Evolutionary conservation across 169 alveolate genomes (phyloP).

Genomic region (Eimeria maxima): DNA sequence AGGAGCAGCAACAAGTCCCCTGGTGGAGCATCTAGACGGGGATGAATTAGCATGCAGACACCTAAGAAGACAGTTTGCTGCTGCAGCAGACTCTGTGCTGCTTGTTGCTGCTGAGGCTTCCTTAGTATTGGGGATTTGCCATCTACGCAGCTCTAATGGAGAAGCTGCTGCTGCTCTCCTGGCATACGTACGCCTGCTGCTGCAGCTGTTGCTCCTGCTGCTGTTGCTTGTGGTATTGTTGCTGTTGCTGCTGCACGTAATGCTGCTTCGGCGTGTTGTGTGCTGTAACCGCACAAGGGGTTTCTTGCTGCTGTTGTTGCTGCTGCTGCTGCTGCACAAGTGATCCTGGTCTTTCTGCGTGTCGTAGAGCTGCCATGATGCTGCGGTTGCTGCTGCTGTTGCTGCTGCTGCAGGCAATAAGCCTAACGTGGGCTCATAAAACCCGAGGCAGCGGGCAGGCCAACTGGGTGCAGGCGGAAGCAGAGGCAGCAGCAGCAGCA

Average conservation of each 20-base stretch:
- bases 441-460: not conserved
- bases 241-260: not conserved
- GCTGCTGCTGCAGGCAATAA: constrained; percentile 48
- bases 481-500: constrained; percentile 39
- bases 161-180: constrained; percentile 9
- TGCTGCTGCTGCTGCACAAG: constrained; percentile 2
- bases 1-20: not conserved
- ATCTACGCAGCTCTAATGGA: not conserved
- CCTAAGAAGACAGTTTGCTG: constrained; percentile 21
- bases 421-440: not conserved
- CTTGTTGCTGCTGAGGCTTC: constrained; percentile 25
- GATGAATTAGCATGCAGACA: not conserved
- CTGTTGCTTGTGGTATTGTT: not conserved
- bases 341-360: not conserved
- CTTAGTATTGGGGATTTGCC: not conserved
- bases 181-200: not conserved
- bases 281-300: not conserved
- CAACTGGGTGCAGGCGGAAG: not conserved
- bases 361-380: not conserved
- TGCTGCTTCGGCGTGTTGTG: no score
- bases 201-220: constrained; percentile 7
- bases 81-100: constrained; percentile 18
- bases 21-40: not conserved
- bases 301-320: constrained; percentile 16
- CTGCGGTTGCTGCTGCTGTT: not conserved